Base-by-base conservation (phyloP, 2,329 filamentous ascomycete species). In the Pyrenochaeta sp. region DNA sequence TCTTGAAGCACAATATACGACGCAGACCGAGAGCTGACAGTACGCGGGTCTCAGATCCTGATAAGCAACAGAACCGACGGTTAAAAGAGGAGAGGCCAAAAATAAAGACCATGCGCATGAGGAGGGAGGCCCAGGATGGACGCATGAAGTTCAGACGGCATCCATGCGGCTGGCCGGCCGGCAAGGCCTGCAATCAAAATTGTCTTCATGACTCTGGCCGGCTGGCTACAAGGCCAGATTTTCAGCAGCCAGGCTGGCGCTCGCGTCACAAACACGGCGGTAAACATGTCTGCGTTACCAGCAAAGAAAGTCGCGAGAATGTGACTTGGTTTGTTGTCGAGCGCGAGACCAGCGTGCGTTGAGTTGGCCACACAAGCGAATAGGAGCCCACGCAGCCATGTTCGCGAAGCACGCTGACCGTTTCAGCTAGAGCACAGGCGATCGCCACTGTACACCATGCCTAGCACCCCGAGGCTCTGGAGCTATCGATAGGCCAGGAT, bases 401-500 rank as follows among this genome's bases (percentile, higher is more conserved):
- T 22, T 50, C 43, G 42, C 36, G 37, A 54, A 58, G 43, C 43
- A 43, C 32, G 51, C 50, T 34, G 56, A 53, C 51, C 50, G 68
- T 72, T 70, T 70, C 67, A 70, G 61, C 57, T 64, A 65, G 54
- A 54, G 57, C 60, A 55, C 50, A 59, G 57, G 61, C 52, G 62
- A 69, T 70, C 63, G 62, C 50, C 40, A 60, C 59, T 59, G 59
- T 50, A 58, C 58, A 61, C 59, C 56, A 64, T 50, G 47, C 60
- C 58, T 50, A 54, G 55, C 50, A 32, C 36, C 25, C 12, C 19
- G 24, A 34, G 13, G 13, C 36, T 48, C 49, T 51, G 3, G 52
- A 40, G 59, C 59, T 70, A 70, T 72, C 66, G 68, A 72, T 72
- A 70, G 64, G 68, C 58, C 43, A 52, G 58, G 58, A 48, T 65